Evolutionary conservation across 1,139 yeast species (phyloP), one percentile per base, ranked within the genome.

Genomic region (Yamadazyma dendronema): DNA sequence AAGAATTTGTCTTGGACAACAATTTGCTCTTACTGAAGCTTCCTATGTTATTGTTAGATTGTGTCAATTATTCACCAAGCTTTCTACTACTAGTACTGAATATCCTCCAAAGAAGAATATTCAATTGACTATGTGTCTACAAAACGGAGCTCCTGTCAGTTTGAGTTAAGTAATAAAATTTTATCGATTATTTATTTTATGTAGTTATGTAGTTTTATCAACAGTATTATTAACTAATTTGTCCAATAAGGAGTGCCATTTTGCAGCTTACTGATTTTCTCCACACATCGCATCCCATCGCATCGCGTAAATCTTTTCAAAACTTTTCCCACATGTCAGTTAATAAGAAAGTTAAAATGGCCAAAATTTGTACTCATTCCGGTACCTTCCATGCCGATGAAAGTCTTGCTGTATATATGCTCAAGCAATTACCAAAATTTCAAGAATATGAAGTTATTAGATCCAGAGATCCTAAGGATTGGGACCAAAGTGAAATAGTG

Each of bases 371-470:
- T 54, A 90, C 97, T 12, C 97, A 89, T 57, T 86, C 94, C 31
- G 98, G 98, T 7, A 77, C 90, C 0, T 92, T 92, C 72, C 98
- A 92, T 56, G 97, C 98, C 15, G 98, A 92, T 62, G 98, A 92
- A 61, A 83, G 96, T n/a, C 74, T 94, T 42, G 98, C 97, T 2
- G 96, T 90, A 3, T 90, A 75, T 61, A 81, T 92, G 84, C 69
- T 92, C 41, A 79, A 76, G 52, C 67, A 79, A 21, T 68, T 92
- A 36, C 95, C 96, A 3, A 72, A 77, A 56, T 92, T 62, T 61
- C 57, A 75, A 39, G 72, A 79, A 41, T 82, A 95, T 11, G 72
- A 70, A 38, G 70, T 92, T 24, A 76, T 87, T 16, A 80, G 98
- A 58, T 84, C 96, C 4, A 78, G 98, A 66, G 83, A 82, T 48